Evolutionary conservation across 495 filamentous ascomycete species (phyloP).

Genomic region (Penicillium argentinense): DNA sequence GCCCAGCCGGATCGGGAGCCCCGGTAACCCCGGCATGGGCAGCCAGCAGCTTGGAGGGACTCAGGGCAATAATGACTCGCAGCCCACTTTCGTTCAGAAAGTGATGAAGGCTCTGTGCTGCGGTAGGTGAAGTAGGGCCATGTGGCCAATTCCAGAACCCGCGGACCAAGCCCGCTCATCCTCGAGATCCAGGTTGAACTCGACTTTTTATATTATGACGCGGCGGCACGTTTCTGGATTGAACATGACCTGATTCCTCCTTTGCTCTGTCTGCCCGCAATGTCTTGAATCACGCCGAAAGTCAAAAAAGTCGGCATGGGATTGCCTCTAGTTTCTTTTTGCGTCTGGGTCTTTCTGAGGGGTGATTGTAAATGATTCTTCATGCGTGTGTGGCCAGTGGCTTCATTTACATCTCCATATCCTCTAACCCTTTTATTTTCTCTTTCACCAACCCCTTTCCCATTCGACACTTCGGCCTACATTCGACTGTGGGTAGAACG

Average conservation of each 20-base stretch:
- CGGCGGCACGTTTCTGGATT: slow-evolving; percentile 17
- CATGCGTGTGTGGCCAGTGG: background rate
- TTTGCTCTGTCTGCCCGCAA: slow-evolving; percentile 28
- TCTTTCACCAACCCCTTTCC: slow-evolving; percentile 17
- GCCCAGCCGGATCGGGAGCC: slow-evolving; percentile 60
- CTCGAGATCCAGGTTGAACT: slow-evolving; percentile 34
- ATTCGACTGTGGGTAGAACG: slow-evolving; percentile 25
- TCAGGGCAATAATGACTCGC: slow-evolving; percentile 46
- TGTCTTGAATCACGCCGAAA: slow-evolving; percentile 30
- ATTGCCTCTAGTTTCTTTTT: slow-evolving; percentile 23
- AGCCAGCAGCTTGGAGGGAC: slow-evolving; percentile 45
- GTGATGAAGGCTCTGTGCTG: slow-evolving; percentile 83
- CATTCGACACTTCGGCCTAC: slow-evolving; percentile 29
- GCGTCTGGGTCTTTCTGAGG: slow-evolving; percentile 11
- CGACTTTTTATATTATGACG: slow-evolving; percentile 15
- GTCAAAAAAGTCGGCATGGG: slow-evolving; percentile 24
- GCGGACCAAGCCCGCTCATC: slow-evolving; percentile 29
- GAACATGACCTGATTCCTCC: slow-evolving; percentile 11
- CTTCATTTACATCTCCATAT: background rate
- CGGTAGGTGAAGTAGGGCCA: slow-evolving; percentile 56
- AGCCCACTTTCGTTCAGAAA: slow-evolving; percentile 58
- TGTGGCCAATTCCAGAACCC: slow-evolving; percentile 6
- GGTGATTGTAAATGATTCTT: slow-evolving; percentile 14
- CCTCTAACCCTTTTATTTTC: slow-evolving; percentile 15
- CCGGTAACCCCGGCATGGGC: slow-evolving; percentile 54